Conservation (phyloP, 148 eudicot genomes). For the Agrostemma githago region DNA sequence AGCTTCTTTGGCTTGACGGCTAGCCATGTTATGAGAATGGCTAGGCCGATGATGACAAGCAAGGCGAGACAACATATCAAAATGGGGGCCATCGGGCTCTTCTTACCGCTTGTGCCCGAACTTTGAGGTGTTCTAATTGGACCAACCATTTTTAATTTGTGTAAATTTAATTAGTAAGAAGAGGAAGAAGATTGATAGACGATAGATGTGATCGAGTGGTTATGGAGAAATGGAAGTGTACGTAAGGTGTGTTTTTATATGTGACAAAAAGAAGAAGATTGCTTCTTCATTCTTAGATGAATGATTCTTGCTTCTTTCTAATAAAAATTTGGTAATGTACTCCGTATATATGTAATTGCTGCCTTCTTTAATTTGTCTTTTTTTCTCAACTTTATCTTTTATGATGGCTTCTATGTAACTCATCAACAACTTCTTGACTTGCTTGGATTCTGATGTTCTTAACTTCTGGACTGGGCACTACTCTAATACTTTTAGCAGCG, state of each 20-base stretch:
- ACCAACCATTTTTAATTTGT: slow-evolving; percentile 15
- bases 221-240: not conserved
- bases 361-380: too few species aligned
- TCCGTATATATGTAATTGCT: not conserved
- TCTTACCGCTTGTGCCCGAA: not conserved
- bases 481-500: not conserved
- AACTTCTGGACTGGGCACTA: not conserved
- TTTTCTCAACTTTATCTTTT: slow-evolving; percentile 18
- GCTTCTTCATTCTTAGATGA: slow-evolving; percentile 33
- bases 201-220: not conserved
- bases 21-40: slow-evolving; percentile 60
- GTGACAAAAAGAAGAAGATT: slow-evolving; percentile 13
- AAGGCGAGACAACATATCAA: slow-evolving; percentile 37
- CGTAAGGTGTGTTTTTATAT: slow-evolving; percentile 22
- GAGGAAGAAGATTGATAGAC: not conserved
- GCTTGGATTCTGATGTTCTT: slow-evolving; percentile 4
- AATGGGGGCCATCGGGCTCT: slow-evolving; percentile 14
- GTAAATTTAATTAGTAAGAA: not conserved
- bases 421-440: slow-evolving; percentile 26
- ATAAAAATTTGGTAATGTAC: not conserved
- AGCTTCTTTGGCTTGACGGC: slow-evolving; percentile 47
- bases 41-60: slow-evolving; percentile 45
- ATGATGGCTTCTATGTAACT: slow-evolving; percentile 30
- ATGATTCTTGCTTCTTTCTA: not conserved
- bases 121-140: slow-evolving; percentile 16